Percentiles rank a stretch among this genome's conserved stretches.
Evolutionary conservation across 805 yeast genomes (phyloP).

Genomic region (Candida succiphila): DNA sequence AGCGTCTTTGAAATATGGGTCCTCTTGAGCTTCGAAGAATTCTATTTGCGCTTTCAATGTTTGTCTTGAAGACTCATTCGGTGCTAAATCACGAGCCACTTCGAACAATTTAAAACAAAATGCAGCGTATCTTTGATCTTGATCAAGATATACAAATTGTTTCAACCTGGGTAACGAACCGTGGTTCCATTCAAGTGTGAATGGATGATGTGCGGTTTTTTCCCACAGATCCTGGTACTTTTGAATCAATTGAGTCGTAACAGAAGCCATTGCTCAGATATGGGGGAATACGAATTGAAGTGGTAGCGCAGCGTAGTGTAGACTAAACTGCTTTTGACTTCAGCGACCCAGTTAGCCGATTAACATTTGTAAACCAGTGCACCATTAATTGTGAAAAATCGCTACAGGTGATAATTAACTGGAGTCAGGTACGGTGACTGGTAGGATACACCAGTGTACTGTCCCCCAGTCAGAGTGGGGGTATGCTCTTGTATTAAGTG

Average conservation of each 20-base stretch:
- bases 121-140: slow-evolving; percentile 39
- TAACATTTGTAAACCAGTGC: too few species aligned
- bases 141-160: slow-evolving; percentile 34
- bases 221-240: slow-evolving; percentile 16
- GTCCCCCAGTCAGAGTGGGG: too few species aligned
- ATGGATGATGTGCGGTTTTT: slow-evolving; percentile 26
- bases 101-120: slow-evolving; percentile 32
- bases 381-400: too few species aligned
- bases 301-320: too few species aligned
- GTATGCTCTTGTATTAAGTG: too few species aligned
- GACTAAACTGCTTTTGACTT: too few species aligned
- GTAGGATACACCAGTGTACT: too few species aligned
- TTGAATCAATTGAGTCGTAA: slow-evolving; percentile 13
- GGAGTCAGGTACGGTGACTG: too few species aligned
- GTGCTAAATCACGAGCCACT: slow-evolving; percentile 25
- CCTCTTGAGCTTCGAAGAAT: slow-evolving; percentile 36
- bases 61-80: slow-evolving; percentile 25
- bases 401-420: too few species aligned
- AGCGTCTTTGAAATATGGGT: slow-evolving; percentile 33
- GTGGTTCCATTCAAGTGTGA: slow-evolving; percentile 34
- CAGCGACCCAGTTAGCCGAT: too few species aligned
- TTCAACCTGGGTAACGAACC: slow-evolving; percentile 34
- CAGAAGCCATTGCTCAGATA: not conserved
- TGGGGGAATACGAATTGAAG: not conserved
- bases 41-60: slow-evolving; percentile 40